A percentile compares a stretch with the other conserved stretches of the same genome.
These are phyloP conservation scores for Yamadazyma atmosphaerica DNA, from an alignment of 1,139 yeast genomes.

Conservation along the genomic window DNA sequence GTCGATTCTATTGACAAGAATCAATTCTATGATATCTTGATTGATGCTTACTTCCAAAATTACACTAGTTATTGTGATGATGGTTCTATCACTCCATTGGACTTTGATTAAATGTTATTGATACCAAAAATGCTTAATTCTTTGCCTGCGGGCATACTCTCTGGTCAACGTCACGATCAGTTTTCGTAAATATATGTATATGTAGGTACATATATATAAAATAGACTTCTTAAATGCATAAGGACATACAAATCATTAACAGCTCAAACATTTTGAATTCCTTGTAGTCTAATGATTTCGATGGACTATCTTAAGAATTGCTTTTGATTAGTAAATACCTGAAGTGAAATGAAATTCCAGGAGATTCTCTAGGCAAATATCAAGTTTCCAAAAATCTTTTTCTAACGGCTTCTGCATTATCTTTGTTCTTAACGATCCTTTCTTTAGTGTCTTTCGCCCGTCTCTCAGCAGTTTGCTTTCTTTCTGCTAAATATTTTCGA, in stretches of 20 bases:
- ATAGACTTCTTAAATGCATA: too few species aligned
- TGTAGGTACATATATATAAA: neutral
- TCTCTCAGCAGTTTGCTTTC: neutral
- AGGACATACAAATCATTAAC: too few species aligned
- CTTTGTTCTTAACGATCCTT: neutral
- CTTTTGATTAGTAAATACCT: too few species aligned
- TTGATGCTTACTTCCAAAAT: conserved; percentile 29
- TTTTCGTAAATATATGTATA: neutral
- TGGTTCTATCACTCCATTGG: conserved; percentile 8
- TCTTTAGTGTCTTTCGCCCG: conserved; percentile 3
- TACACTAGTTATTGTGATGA: conserved; percentile 33
- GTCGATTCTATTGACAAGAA: conserved; percentile 28
- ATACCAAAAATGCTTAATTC: too few species aligned
- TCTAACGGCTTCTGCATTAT: neutral
- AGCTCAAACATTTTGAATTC: too few species aligned
- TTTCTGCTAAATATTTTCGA: neutral
- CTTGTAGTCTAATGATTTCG: too few species aligned
- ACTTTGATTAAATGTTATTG: conserved; percentile 5
- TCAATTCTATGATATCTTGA: conserved; percentile 25
- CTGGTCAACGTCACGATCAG: too few species aligned
- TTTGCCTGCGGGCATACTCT: too few species aligned
- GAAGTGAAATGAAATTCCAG: too few species aligned
- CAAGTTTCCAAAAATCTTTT: neutral
- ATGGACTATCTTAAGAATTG: too few species aligned
- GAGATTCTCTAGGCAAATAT: too few species aligned